phyloP scores from a whole-genome alignment of 2,329 filamentous ascomycete species.

The Graphium sp. region DNA sequence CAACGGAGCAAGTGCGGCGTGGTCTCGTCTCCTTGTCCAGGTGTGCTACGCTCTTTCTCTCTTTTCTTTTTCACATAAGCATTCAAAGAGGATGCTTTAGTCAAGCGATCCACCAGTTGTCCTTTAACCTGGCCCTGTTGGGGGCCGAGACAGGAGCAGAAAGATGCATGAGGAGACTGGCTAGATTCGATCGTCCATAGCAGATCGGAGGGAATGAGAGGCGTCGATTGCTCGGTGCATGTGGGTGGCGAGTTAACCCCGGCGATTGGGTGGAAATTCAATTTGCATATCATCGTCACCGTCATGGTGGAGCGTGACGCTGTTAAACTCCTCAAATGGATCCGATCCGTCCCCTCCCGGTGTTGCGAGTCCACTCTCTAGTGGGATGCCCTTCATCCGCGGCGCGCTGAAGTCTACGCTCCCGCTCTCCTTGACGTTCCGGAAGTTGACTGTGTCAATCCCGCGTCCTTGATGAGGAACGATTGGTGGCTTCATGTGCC shows the following conservation, averaged over 20 bases:
- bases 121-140: no score
- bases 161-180: no score
- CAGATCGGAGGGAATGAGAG: conserved; percentile 2
- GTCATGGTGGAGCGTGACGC: conserved; percentile 91
- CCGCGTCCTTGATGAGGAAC: conserved; percentile 81
- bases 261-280: conserved; percentile 7
- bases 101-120: no score
- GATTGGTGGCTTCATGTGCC: conserved; percentile 96
- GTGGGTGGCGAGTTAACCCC: no score
- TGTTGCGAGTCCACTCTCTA: conserved; percentile 74
- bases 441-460: conserved; percentile 90
- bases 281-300: conserved; percentile 59
- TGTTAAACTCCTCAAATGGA: conserved; percentile 98
- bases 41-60: no score
- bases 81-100: no score
- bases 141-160: no score
- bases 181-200: no score
- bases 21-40: no score
- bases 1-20: no score
- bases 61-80: no score
- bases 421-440: conserved; percentile 93
- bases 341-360: conserved; percentile 69
- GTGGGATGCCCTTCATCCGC: conserved; percentile 57
- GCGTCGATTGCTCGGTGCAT: conserved; percentile 3
- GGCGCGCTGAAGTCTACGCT: conserved; percentile 62